Evolutionary conservation across 106 monocot genomes (phyloP).

Genomic region (Hemerocallis citrina): DNA sequence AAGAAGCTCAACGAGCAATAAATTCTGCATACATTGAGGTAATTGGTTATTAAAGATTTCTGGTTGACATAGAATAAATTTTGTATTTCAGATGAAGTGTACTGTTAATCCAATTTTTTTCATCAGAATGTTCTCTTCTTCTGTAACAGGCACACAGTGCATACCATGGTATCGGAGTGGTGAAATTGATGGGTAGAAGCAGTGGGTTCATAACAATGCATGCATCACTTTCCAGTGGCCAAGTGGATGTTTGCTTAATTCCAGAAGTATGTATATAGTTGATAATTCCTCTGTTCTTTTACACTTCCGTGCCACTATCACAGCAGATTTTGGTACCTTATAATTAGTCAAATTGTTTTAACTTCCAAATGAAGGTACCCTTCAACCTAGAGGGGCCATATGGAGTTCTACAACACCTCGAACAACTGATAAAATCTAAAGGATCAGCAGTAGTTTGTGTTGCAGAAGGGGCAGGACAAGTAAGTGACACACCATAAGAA

Average conservation of each 20-base stretch:
- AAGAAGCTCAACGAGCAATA: slow-evolving; percentile 61
- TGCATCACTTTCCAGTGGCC: slow-evolving; percentile 61
- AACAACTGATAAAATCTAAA: slow-evolving; percentile 37
- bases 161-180: slow-evolving; percentile 58
- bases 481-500: too few species aligned
- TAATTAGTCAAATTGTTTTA: not conserved
- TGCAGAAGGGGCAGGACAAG: slow-evolving; percentile 70
- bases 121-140: too few species aligned
- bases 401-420: slow-evolving; percentile 43
- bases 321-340: not conserved
- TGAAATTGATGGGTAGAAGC: slow-evolving; percentile 56
- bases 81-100: too few species aligned
- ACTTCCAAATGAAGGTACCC: slow-evolving; percentile 33
- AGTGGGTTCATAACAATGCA: slow-evolving; percentile 62
- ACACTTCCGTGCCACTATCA: too few species aligned
- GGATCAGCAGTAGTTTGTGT: slow-evolving; percentile 52
- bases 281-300: not conserved
- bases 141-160: slow-evolving; percentile 50
- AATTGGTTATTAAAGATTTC: too few species aligned
- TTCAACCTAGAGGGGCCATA: slow-evolving; percentile 42
- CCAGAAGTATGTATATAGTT: slow-evolving; percentile 51
- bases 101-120: too few species aligned
- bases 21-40: slow-evolving; percentile 79
- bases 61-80: too few species aligned
- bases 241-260: slow-evolving; percentile 48